A percentile compares a stretch with the other conserved stretches of the same genome.
These are phyloP conservation scores for Pittosporum tobira DNA, from an alignment of 129 eudicot species.

Conservation along the genomic window DNA sequence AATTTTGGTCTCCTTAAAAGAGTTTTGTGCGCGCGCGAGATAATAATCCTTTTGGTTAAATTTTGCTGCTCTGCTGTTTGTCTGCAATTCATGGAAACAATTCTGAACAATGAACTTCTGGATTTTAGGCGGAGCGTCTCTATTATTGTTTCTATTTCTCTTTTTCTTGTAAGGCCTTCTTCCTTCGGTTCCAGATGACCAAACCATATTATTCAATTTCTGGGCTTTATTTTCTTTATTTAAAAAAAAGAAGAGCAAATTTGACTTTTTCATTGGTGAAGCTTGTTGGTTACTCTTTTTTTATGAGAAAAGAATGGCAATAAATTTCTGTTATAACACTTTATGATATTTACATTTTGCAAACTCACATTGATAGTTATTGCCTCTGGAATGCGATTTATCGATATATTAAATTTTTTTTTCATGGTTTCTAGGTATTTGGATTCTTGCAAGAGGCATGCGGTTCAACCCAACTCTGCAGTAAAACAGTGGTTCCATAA, in stretches of 20 bases:
- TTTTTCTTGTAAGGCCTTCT: neutral
- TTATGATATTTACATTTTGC: neutral
- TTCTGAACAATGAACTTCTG: neutral
- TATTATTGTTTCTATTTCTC: neutral
- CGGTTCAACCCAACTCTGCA: slow-evolving; percentile 42
- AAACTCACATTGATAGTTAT: neutral
- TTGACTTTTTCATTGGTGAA: neutral
- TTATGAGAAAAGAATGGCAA: neutral
- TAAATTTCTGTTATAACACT: neutral
- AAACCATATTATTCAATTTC: too few species aligned
- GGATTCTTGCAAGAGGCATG: slow-evolving; percentile 36
- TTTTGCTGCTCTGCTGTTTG: neutral
- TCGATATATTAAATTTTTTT: neutral
- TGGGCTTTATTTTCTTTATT: neutral
- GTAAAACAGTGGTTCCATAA: slow-evolving; percentile 33
- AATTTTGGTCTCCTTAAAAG: neutral
- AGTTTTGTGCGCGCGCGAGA: neutral
- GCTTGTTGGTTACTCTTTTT: neutral
- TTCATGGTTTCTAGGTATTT: slow-evolving; percentile 27
- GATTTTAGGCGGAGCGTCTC: neutral
- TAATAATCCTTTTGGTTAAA: too few species aligned
- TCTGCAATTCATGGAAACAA: neutral
- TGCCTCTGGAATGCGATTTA: neutral
- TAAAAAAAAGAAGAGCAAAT: neutral
- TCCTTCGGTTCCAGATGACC: too few species aligned